Conservation (phyloP, 1,139 yeast species). For the Magnusiomyces tetraspermus region DNA sequence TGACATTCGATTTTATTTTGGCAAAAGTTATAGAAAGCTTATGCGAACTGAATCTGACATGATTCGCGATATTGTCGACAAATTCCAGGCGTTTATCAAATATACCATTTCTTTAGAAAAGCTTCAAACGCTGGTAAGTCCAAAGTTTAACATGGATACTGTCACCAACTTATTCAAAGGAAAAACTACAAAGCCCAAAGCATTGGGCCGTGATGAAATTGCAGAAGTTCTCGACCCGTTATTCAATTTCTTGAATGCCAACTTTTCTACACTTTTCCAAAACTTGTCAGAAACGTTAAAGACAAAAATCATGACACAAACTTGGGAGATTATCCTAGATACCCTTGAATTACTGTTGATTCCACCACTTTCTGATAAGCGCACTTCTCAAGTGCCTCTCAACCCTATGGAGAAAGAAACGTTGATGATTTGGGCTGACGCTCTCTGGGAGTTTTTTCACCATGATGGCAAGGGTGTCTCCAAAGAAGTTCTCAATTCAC, state of each 20-base stretch:
- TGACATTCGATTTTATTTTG: constrained; percentile 72
- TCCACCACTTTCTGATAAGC: constrained; percentile 58
- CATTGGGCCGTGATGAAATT: constrained; percentile 41
- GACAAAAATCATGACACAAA: constrained; percentile 60
- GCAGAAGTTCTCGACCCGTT: constrained; percentile 67
- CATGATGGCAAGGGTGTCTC: constrained; percentile 81
- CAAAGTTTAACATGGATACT: constrained; percentile 39
- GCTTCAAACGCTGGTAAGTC: constrained; percentile 23
- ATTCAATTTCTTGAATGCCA: constrained; percentile 64
- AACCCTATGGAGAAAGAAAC: constrained; percentile 57
- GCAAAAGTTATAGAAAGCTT: constrained; percentile 61
- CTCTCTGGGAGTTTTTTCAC: constrained; percentile 63
- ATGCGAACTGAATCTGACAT: constrained; percentile 55
- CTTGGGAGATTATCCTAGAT: constrained; percentile 61
- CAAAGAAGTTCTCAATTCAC: constrained; percentile 51
- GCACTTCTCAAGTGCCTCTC: constrained; percentile 41
- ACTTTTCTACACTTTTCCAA: constrained; percentile 57
- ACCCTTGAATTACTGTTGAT: constrained; percentile 60
- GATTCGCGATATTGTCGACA: constrained; percentile 57
- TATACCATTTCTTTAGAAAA: constrained; percentile 37
- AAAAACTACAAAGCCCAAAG: constrained; percentile 32
- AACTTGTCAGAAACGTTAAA: constrained; percentile 50
- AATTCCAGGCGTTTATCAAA: constrained; percentile 41
- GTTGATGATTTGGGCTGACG: constrained; percentile 61
- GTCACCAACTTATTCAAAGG: constrained; percentile 41